These are phyloP conservation scores for Globisporangium acanthophoron DNA, from an alignment of 352 stramenopile species.

Conservation along the genomic window DNA sequence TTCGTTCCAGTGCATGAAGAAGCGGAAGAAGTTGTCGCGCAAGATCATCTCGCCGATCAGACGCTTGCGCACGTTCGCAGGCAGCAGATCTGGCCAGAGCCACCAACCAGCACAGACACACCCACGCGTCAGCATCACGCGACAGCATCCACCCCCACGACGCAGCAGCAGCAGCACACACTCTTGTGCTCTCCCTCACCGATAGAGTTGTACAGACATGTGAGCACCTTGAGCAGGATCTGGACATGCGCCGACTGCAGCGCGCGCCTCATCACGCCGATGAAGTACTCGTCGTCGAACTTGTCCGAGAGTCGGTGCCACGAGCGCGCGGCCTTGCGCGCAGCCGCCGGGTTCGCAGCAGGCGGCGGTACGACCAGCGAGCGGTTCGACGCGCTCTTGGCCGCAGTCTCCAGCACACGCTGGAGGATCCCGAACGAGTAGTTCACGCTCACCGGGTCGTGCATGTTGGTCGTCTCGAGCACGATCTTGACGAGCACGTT, in stretches of 20 bases:
- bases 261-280: slow-evolving; percentile 59
- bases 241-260: slow-evolving; percentile 75
- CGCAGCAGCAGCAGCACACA: not conserved
- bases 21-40: slow-evolving; percentile 82
- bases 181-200: slow-evolving; percentile 25
- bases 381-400: slow-evolving; percentile 14
- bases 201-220: slow-evolving; percentile 80
- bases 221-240: slow-evolving; percentile 82
- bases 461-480: slow-evolving; percentile 78
- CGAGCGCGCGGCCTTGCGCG: slow-evolving; percentile 4
- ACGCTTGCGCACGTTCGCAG: slow-evolving; percentile 49
- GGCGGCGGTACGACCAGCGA: not conserved
- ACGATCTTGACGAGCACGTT: slow-evolving; percentile 80
- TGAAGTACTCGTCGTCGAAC: slow-evolving; percentile 74
- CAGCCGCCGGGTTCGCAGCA: not conserved
- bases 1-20: slow-evolving; percentile 89
- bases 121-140: not conserved
- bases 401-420: slow-evolving; percentile 57
- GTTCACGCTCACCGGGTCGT: slow-evolving; percentile 75
- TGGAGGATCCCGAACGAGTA: slow-evolving; percentile 82
- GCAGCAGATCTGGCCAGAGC: slow-evolving; percentile 46
- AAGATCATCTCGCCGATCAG: slow-evolving; percentile 72
- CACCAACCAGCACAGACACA: not conserved
- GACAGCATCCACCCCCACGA: not conserved
- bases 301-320: slow-evolving; percentile 29